phyloP scores from a whole-genome alignment of 2,329 filamentous ascomycete genomes.

The Colletotrichum trifolii region DNA sequence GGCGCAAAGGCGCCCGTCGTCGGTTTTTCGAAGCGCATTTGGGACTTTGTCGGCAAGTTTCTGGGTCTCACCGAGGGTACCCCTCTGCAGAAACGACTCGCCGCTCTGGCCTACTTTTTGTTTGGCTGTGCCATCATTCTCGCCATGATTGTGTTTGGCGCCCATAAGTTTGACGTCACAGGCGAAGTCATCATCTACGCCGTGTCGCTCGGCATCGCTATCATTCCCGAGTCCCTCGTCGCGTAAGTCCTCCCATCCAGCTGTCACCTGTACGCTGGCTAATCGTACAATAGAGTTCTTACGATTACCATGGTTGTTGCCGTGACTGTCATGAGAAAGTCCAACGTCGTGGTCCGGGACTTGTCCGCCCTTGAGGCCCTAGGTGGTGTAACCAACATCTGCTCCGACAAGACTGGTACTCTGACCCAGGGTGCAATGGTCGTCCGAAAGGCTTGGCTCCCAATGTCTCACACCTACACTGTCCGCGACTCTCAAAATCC shows the following conservation, averaged over 20 bases:
- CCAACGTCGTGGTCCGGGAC: slow-evolving; percentile 73
- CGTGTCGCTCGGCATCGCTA: slow-evolving; percentile 68
- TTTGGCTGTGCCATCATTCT: slow-evolving; percentile 75
- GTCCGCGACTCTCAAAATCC: slow-evolving; percentile 72
- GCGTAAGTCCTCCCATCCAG: slow-evolving; percentile 54
- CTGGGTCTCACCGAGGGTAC: slow-evolving; percentile 75
- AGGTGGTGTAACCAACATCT: slow-evolving; percentile 78
- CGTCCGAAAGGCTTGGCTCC: slow-evolving; percentile 74
- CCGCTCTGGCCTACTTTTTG: slow-evolving; percentile 80
- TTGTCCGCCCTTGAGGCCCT: slow-evolving; percentile 76
- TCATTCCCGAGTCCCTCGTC: slow-evolving; percentile 73
- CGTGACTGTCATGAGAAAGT: slow-evolving; percentile 72
- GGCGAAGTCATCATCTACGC: slow-evolving; percentile 68
- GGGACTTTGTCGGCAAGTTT: slow-evolving; percentile 65
- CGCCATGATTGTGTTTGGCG: slow-evolving; percentile 68
- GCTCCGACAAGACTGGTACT: slow-evolving; percentile 80
- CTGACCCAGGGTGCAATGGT: slow-evolving; percentile 78
- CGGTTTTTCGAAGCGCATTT: slow-evolving; percentile 58
- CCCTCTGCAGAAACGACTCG: slow-evolving; percentile 81
- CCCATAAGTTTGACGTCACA: slow-evolving; percentile 63
- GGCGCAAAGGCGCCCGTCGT: slow-evolving; percentile 62
- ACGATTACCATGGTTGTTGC: slow-evolving; percentile 78
- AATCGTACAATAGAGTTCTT: slow-evolving; percentile 57
- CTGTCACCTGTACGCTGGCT: not conserved
- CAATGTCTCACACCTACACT: slow-evolving; percentile 65